These are phyloP conservation scores for Elongisporangium senticosum DNA, from an alignment of 352 stramenopile genomes.

Conservation along the genomic window DNA sequence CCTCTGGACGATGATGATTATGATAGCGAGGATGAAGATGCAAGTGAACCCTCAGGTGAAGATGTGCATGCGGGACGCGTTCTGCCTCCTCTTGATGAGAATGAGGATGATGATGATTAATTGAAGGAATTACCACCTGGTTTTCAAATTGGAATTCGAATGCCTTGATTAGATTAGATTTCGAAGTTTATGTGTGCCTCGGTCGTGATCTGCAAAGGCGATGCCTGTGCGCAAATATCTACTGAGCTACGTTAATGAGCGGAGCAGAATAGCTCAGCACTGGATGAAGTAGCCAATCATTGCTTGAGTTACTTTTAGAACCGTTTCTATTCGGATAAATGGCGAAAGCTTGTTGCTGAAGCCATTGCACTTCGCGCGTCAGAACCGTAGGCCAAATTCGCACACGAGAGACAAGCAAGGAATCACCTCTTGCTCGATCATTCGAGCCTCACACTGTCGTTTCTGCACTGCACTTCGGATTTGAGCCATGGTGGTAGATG, in stretches of 20 bases:
- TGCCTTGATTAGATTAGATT: not conserved
- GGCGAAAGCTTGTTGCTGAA: not conserved
- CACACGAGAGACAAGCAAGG: not conserved
- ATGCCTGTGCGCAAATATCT: not conserved
- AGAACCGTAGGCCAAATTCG: slow-evolving; percentile 1
- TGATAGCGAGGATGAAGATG: slow-evolving; percentile 10
- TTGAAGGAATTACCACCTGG: not conserved
- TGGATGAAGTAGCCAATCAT: not conserved
- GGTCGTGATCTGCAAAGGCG: not conserved
- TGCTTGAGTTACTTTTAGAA: not conserved
- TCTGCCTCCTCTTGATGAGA: slow-evolving; percentile 17
- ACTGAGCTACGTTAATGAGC: not conserved
- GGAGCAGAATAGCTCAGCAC: not conserved
- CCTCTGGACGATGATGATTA: slow-evolving; percentile 17
- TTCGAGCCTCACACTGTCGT: not conserved
- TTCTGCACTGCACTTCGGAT: not conserved
- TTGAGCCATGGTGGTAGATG: slow-evolving; percentile 23
- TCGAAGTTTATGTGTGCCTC: too few species aligned
- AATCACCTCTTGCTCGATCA: not conserved
- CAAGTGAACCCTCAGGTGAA: not conserved
- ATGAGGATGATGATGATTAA: slow-evolving; percentile 13
- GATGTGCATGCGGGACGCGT: slow-evolving; percentile 18
- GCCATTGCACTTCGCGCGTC: not conserved
- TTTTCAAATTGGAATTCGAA: not conserved
- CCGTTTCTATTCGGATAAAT: not conserved